Base-by-base conservation (phyloP, 805 yeast genomes). In the Tetrapisispora taiwanensis region DNA sequence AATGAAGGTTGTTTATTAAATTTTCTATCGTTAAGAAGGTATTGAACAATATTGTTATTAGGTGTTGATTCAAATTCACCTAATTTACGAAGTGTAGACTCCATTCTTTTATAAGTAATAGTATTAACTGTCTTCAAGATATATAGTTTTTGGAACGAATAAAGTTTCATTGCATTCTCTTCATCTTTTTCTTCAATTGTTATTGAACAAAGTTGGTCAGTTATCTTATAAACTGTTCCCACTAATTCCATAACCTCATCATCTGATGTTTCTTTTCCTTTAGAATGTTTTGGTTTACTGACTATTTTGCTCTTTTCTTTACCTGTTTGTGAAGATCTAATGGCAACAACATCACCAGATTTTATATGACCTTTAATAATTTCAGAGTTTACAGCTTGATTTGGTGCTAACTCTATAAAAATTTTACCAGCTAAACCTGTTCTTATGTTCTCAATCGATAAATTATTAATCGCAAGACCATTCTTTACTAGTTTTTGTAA, bases 321-420 rank as follows among this genome's bases (percentile, higher is more conserved):
- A 3, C 43, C 48, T 4, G 62, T 49, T 4, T 48, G 45, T 1
- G 59, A 49, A 0, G 70, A 66, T 44, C 64, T 67, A 19, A 79
- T 78, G 12, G 85, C 47, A 2, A 87, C 89, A 35, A 85, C 79
- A 62, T 87, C 96, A 13, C 95, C 95, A 4, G 74, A 73, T 50
- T 78, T 72, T 24, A 86, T 60, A 20, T 75, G 76, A 0, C 84
- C 82, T 15, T 64, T 50, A 7, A 75, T 50, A 7, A 70, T 56
- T 15, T 55, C 62, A n/a, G 55, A 60, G 28, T 55, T 60, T 22
- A 63, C 56, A 30, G 65, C 66, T 22, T 56, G 59, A 52, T 59
- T 74, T 0, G 80, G 67, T 49, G 84, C 90, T 42, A 90, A 62
- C 50, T 86, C 95, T 13, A 86, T 52, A 31, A 55, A 58, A 0